These are phyloP conservation scores for Ilyonectria sp. DNA, from an alignment of 2,329 filamentous ascomycete genomes.

Conservation along the genomic window DNA sequence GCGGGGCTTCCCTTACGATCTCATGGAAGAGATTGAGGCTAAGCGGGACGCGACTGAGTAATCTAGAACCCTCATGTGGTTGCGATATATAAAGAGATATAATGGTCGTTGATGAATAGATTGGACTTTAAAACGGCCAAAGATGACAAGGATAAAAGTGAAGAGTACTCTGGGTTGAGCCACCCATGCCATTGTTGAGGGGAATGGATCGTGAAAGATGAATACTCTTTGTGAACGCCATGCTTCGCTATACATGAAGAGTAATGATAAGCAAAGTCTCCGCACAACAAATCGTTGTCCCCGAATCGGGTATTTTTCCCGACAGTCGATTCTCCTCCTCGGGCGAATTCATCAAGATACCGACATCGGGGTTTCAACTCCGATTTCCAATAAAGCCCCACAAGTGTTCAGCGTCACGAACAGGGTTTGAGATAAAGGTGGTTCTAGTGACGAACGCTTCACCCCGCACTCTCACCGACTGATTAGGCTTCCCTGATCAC, in stretches of 20 bases:
- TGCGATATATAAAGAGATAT: background rate
- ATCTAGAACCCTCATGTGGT: background rate
- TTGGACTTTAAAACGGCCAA: background rate
- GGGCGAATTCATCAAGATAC: background rate
- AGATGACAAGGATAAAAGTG: background rate
- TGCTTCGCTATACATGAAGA: background rate
- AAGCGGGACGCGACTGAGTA: conserved; percentile 7
- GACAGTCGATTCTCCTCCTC: background rate
- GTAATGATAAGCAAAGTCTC: background rate
- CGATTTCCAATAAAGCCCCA: background rate
- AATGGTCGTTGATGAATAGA: background rate
- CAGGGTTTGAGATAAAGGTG: conserved; percentile 18
- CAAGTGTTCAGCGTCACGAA: background rate
- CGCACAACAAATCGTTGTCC: background rate
- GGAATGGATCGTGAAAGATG: background rate
- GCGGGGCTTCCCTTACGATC: conserved; percentile 22
- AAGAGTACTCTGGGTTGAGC: too few relatives aligned
- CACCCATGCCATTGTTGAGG: too few relatives aligned
- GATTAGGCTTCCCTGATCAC: conserved; percentile 1
- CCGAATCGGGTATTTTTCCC: background rate
- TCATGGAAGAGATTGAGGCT: conserved; percentile 24
- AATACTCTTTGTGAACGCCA: background rate
- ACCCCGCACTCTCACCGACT: conserved; percentile 32
- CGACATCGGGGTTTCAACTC: background rate
- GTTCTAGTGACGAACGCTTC: background rate